Percentiles rank a stretch among this genome's conserved stretches.
These are phyloP conservation scores for Cajanus cajan DNA, from an alignment of 306 rosid species.

Conservation along the genomic window DNA sequence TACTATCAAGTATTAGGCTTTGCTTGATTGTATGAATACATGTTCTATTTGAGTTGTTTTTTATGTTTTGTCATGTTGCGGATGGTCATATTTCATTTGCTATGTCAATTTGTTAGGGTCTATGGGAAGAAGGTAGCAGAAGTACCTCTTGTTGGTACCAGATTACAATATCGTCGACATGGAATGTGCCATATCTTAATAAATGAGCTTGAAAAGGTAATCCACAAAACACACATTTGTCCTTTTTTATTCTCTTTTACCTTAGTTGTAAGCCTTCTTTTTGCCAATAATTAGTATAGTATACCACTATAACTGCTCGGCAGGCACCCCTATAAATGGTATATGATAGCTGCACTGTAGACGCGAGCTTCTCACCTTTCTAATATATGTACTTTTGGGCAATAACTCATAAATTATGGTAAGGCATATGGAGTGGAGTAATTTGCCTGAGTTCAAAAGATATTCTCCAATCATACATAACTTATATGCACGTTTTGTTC, in stretches of 20 bases:
- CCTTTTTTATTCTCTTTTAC: not conserved
- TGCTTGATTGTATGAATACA: conserved; percentile 1
- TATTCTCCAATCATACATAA: not conserved
- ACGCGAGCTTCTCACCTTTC: no score
- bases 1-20: not conserved
- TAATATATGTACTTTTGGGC: not conserved
- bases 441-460: not conserved
- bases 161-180: conserved; percentile 69
- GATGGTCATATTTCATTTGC: conserved; percentile 7
- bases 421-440: not conserved
- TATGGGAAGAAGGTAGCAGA: conserved; percentile 82
- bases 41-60: conserved; percentile 16
- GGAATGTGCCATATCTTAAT: conserved; percentile 89
- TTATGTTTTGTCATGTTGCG: not conserved
- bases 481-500: not conserved
- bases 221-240: not conserved
- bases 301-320: no score
- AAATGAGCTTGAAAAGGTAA: conserved; percentile 85
- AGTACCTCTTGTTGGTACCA: conserved; percentile 80
- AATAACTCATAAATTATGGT: not conserved
- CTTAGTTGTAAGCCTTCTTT: not conserved
- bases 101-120: conserved; percentile 50
- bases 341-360: not conserved
- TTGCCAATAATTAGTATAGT: not conserved
- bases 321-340: not conserved